Percentiles rank a stretch among this genome's conserved stretches.
phyloP scores from a whole-genome alignment of 2,329 filamentous ascomycete species.

The Colletotrichum cereale region DNA sequence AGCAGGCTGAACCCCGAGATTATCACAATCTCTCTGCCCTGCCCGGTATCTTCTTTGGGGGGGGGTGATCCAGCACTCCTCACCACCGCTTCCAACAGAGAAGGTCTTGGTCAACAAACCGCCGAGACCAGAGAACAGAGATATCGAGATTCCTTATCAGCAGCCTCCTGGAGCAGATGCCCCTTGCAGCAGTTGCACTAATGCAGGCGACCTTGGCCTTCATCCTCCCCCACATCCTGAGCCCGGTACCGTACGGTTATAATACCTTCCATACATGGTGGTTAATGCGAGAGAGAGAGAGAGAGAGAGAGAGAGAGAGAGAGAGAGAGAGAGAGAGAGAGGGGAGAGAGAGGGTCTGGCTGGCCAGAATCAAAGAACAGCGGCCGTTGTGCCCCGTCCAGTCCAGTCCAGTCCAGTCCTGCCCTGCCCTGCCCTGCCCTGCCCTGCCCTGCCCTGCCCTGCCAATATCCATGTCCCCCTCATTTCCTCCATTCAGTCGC shows the following conservation, averaged over 20 bases:
- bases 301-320: no score
- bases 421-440: not conserved
- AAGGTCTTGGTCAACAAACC: not conserved
- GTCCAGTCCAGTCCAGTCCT: accelerated
- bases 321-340: no score
- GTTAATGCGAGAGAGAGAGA: no score
- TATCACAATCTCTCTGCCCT: conserved; percentile 3
- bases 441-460: conserved; percentile 4
- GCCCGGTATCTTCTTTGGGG: not conserved
- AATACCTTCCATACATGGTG: no score
- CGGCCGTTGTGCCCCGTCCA: not conserved
- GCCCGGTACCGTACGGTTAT: no score
- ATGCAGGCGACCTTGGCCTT: conserved; percentile 32
- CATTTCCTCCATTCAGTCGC: not conserved
- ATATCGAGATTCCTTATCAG: conserved; percentile 18
- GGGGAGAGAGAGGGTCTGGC: not conserved
- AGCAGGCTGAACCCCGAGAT: no score
- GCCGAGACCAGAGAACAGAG: not conserved
- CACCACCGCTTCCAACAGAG: not conserved
- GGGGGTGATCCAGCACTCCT: not conserved
- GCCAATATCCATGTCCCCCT: not conserved
- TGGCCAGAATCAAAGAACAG: not conserved
- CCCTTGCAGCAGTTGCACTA: conserved; percentile 36
- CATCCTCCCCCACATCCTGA: conserved; percentile 1
- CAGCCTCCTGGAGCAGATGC: not conserved